phyloP scores from a whole-genome alignment of 805 yeast species.

The Schwanniomyces vanrijiae region DNA sequence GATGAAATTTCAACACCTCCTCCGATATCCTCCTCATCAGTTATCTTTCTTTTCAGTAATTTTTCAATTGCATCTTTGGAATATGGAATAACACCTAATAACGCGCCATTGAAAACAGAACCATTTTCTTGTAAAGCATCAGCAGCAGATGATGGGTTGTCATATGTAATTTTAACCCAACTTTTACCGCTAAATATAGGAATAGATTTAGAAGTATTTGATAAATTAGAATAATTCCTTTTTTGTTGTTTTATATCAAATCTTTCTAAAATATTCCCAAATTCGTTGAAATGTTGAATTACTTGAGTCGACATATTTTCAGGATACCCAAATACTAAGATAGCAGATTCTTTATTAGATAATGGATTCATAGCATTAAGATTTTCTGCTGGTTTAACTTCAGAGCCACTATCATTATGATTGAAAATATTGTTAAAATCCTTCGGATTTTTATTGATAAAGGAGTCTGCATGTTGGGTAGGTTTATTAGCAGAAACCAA shows the following conservation, averaged over 20 bases:
- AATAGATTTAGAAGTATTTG: constrained; percentile 18
- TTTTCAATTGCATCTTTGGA: constrained; percentile 60
- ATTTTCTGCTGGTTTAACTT: constrained; percentile 10
- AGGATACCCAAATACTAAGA: constrained; percentile 86
- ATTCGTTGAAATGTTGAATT: constrained; percentile 71
- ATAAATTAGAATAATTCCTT: constrained; percentile 5
- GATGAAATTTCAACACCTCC: constrained; percentile 20
- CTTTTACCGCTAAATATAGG: constrained; percentile 84
- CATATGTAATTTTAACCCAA: constrained; percentile 91
- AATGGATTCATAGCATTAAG: constrained; percentile 20
- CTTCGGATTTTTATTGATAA: constrained; percentile 47
- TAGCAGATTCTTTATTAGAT: constrained; percentile 54
- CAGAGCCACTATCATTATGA: constrained; percentile 4
- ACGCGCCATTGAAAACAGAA: constrained; percentile 60
- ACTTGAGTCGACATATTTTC: constrained; percentile 68
- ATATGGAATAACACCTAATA: constrained; percentile 70
- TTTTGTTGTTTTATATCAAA: constrained; percentile 42
- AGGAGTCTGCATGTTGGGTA: constrained; percentile 35
- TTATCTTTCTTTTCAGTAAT: constrained; percentile 46
- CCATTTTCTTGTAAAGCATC: constrained; percentile 89
- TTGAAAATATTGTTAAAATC: constrained; percentile 47
- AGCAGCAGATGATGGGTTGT: constrained; percentile 68
- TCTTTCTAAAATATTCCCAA: constrained; percentile 78
- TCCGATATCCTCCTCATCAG: constrained; percentile 49
- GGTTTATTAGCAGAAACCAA: constrained; percentile 37